A percentile compares a stretch with the other conserved stretches of the same genome.
Evolutionary conservation across 768 basidiomycete species (phyloP).

Genomic region (Psilocybe sp.): DNA sequence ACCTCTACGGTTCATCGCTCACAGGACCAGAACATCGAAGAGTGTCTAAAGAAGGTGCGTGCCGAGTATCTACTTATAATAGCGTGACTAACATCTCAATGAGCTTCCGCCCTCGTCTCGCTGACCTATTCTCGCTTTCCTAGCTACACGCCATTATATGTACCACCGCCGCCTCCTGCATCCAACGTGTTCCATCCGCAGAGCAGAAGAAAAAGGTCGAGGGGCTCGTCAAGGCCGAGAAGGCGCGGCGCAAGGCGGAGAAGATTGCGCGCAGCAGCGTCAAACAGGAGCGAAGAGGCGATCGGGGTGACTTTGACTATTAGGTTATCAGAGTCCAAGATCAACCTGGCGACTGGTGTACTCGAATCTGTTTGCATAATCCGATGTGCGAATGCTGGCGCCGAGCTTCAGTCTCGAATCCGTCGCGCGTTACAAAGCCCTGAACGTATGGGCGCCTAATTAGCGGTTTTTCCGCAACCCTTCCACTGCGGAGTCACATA

Average conservation of each 20-base stretch:
- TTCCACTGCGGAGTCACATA: too few relatives aligned
- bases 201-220: constrained; percentile 56
- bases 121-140: too few relatives aligned
- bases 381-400: too few relatives aligned
- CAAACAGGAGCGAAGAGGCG: constrained; percentile 35
- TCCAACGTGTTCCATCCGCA: constrained; percentile 53
- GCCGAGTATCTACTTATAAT: background rate
- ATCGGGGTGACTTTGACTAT: constrained; percentile 12
- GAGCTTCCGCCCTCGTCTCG: too few relatives aligned
- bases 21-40: constrained; percentile 72
- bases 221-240: constrained; percentile 40
- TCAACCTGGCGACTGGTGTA: constrained; percentile 8
- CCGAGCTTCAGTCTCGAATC: too few relatives aligned
- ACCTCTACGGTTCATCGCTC: constrained; percentile 73
- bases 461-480: too few relatives aligned
- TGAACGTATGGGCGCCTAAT: too few relatives aligned
- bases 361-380: constrained; percentile 11
- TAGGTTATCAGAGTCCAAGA: constrained; percentile 21
- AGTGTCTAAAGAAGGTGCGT: constrained; percentile 64
- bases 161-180: constrained; percentile 38
- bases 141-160: constrained; percentile 59
- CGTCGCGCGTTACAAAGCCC: too few relatives aligned
- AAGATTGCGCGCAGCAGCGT: constrained; percentile 54
- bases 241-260: constrained; percentile 42
- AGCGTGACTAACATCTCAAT: too few relatives aligned